Conservation (phyloP, 139 green algal genomes). For the Marvania coccoides region DNA sequence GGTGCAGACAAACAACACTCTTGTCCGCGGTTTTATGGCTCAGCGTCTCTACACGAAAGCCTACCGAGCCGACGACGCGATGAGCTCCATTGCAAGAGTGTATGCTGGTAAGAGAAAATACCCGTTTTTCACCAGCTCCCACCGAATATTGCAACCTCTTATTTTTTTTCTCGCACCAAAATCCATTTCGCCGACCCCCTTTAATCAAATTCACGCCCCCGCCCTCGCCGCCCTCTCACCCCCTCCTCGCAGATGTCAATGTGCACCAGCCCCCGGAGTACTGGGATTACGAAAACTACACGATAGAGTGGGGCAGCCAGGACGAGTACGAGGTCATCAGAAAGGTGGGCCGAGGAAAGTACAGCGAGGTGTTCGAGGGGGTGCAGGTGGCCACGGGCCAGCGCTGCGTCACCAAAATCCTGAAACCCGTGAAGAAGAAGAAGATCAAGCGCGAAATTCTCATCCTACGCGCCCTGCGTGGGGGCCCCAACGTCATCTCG, state of each 20-base stretch:
- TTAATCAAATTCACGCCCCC: neutral
- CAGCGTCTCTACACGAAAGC: constrained; percentile 23
- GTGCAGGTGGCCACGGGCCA: constrained; percentile 63
- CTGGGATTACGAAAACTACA: constrained; percentile 91
- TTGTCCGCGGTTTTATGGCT: constrained; percentile 4
- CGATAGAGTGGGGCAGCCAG: constrained; percentile 76
- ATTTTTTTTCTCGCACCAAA: neutral
- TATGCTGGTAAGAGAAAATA: constrained; percentile 13
- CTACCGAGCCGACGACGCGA: constrained; percentile 19
- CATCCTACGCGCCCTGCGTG: constrained; percentile 94
- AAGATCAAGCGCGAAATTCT: constrained; percentile 99
- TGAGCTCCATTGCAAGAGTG: constrained; percentile 22
- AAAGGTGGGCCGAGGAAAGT: constrained; percentile 96
- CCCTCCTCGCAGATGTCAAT: constrained; percentile 61
- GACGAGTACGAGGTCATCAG: constrained; percentile 95
- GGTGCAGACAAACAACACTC: neutral
- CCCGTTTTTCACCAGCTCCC: neutral
- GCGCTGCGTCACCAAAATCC: constrained; percentile 94
- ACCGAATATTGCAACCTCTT: neutral
- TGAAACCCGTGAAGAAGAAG: constrained; percentile 99
- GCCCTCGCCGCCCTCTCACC: neutral
- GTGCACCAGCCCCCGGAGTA: constrained; percentile 69
- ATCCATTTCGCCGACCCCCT: neutral
- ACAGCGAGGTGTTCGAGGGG: constrained; percentile 99
- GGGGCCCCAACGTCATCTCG: constrained; percentile 95